Base-by-base conservation (phyloP, 2,329 filamentous ascomycete genomes). In the Ophiostoma montium region DNA sequence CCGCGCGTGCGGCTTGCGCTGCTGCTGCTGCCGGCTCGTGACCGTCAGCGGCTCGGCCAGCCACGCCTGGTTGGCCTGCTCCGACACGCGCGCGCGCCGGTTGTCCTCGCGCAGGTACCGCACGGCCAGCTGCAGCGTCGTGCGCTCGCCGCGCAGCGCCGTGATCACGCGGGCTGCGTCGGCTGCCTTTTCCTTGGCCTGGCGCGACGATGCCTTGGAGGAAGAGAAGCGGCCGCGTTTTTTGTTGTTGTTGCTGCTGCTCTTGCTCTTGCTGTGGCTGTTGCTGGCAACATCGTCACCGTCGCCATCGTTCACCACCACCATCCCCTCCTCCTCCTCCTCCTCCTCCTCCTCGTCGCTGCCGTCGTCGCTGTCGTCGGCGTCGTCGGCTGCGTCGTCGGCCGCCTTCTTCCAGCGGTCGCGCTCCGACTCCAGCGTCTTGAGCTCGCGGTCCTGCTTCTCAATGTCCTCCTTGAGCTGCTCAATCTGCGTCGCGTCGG, bases 101-200 rank as follows among this genome's bases (percentile, higher is more conserved):
- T 78, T 84, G 57, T 86, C 81, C 55, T 82, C 76, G 23, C 80
- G 72, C 30, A 87, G 69, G 61, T 79, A 84, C 11, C 79, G 72
- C 42, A 86, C 76, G 1, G 81, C 79, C 2, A 76, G 73, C 59
- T 85, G 73, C 50, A 84, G 63, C 56, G 70, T 71, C 49, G 70
- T 71, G 57, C 88, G 80, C 52, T 90, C 81, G 56, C 73, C 72
- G 62, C 81, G 79, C 56, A 89, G 75, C 10, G 70, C 69, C 55
- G 88, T 82, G 66, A 88, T 80, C 62, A 90, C 83, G 48, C 80
- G 75, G 27, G 80, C 79, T 1, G 79, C 84, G 5, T 80, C 78
- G 43, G 84, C 80, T 27, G 82, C 79, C 23, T 77, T 75, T 59
- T 84, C 78, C 58, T 81, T 51, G 46, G 38, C 39, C 46, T 51